A percentile compares a stretch with the other conserved stretches of the same genome.
These are phyloP conservation scores for Populus simonii DNA, from an alignment of 345 rosid species.

Conservation along the genomic window DNA sequence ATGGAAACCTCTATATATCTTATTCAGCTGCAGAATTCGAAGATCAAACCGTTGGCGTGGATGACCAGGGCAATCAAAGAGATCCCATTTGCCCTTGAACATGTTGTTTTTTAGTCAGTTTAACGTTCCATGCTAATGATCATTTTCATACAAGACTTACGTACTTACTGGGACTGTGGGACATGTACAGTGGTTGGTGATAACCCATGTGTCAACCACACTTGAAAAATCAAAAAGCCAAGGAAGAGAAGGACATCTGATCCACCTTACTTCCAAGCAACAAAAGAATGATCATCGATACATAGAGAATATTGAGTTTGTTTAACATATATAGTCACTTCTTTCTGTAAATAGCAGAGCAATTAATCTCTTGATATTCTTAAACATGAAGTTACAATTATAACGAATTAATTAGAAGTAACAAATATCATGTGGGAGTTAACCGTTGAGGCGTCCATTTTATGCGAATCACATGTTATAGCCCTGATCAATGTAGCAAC, in stretches of 20 bases:
- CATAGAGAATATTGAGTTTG: too few species aligned
- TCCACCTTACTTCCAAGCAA: slow-evolving; percentile 32
- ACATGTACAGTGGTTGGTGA: slow-evolving; percentile 16
- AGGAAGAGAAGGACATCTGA: slow-evolving; percentile 28
- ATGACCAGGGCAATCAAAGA: neutral
- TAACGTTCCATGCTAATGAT: slow-evolving; percentile 6
- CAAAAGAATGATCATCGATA: neutral
- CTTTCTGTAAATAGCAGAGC: neutral
- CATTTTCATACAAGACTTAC: slow-evolving; percentile 11
- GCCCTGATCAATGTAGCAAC: too few species aligned
- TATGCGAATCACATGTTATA: too few species aligned
- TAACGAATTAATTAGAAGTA: neutral
- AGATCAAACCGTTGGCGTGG: neutral
- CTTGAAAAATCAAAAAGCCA: slow-evolving; percentile 1
- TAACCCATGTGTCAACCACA: slow-evolving; percentile 15
- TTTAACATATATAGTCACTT: neutral
- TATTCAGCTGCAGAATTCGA: neutral
- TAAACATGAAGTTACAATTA: slow-evolving; percentile 5
- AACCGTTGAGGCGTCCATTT: neutral
- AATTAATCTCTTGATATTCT: slow-evolving; percentile 1
- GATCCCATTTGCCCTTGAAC: neutral
- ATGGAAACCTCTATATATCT: neutral
- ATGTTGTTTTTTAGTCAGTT: slow-evolving; percentile 9
- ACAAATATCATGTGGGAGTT: neutral
- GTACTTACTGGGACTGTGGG: neutral